A percentile compares a stretch with the other conserved stretches of the same genome.
Conservation (phyloP, 2,329 filamentous ascomycete genomes). For the Shiraia sp. region DNA sequence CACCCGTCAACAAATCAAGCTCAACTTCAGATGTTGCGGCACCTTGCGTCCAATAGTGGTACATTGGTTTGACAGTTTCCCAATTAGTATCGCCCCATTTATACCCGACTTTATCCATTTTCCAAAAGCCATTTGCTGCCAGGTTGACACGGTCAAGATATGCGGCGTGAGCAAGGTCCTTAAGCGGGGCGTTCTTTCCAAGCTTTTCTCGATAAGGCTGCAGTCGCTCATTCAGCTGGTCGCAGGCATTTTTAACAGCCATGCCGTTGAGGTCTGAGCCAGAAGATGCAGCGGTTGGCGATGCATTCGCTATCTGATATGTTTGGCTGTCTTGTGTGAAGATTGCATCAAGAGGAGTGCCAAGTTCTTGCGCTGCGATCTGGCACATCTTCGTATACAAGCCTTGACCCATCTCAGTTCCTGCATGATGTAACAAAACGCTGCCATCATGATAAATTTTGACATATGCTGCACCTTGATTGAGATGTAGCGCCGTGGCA, state of each 20-base stretch:
- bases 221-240: conserved; percentile 84
- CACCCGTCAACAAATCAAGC: conserved; percentile 86
- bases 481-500: conserved; percentile 83
- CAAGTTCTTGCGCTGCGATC: conserved; percentile 86
- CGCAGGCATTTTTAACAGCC: conserved; percentile 87
- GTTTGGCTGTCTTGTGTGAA: conserved; percentile 88
- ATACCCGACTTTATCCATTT: conserved; percentile 94
- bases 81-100: conserved; percentile 66
- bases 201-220: conserved; percentile 82
- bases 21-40: conserved; percentile 88
- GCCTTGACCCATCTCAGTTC: conserved; percentile 96
- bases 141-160: conserved; percentile 96
- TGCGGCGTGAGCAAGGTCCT: conserved; percentile 81
- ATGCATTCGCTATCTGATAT: conserved; percentile 86
- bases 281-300: conserved; percentile 87
- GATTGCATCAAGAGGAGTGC: conserved; percentile 79
- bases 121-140: conserved; percentile 94
- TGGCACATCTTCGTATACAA: conserved; percentile 95
- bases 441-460: conserved; percentile 96
- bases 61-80: conserved; percentile 65
- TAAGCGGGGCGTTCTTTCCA: conserved; percentile 76
- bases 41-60: conserved; percentile 93
- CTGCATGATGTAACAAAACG: conserved; percentile 87
- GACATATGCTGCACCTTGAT: conserved; percentile 89
- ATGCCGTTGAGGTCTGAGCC: conserved; percentile 95